Evolutionary conservation across 2,329 filamentous ascomycete genomes (phyloP), one percentile per base, ranked within the genome.

Genomic region (Metarhizium humberi): DNA sequence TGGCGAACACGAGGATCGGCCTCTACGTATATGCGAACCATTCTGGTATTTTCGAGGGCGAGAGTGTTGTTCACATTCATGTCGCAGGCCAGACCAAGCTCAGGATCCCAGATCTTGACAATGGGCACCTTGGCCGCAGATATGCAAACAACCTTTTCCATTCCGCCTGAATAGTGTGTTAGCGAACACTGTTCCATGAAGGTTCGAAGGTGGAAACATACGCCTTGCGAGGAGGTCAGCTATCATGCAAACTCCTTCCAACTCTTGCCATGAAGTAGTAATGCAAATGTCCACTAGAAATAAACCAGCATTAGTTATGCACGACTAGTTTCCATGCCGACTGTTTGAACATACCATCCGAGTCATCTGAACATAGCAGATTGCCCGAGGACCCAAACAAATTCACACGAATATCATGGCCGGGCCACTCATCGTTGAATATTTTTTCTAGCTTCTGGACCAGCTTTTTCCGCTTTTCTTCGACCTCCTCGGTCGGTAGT

Each of bases 341-440:
- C n/a, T 45, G 5, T 45, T 18, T 45, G 5, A 16, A 76, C 85
- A 64, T 76, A 96, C 91, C 90, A 75, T 99, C 94, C 53, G 94
- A 99, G 67, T 96, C 91, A 70, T 90, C 92, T 38, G 92, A 96
- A 71, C 91, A 96, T 55, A 99, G 76, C 69, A 94, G 75, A 71
- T 99, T 99, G 50, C 94, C 94, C 4, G 94, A 97, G 5, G 94
- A 97, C n/a, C 94, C 94, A 78, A 99, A 99, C 16, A 97, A 84
- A 69, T 94, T 87, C 40, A 96, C 94, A 61, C 82, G 85, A 66
- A 96, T 96, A 58, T 95, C 81, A 64, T 90, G 87, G 1, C 88
- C 90, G 1, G 94, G 94, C 90, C 92, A 99, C 67, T 95, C 85
- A 7, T 88, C 81, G 65, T 95, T 94, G 68, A 99, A 84, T 45